Conservation (phyloP, 2,329 filamentous ascomycete genomes). For the Colletotrichum sp. region DNA sequence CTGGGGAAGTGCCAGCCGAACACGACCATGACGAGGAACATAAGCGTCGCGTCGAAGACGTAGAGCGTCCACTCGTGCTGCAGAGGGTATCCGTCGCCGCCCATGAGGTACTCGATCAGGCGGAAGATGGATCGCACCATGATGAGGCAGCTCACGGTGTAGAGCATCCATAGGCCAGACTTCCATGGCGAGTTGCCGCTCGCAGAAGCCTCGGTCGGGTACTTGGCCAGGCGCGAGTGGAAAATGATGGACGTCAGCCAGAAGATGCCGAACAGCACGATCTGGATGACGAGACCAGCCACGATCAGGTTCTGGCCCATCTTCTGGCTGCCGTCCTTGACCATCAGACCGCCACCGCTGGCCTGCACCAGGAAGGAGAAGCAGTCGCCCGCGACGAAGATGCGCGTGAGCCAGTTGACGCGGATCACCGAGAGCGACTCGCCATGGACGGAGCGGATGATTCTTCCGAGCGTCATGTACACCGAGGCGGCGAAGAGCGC, state of each 20-base stretch:
- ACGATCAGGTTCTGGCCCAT: slow-evolving; percentile 59
- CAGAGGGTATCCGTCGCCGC: slow-evolving; percentile 48
- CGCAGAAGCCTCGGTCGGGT: slow-evolving; percentile 21
- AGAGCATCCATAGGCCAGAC: slow-evolving; percentile 52
- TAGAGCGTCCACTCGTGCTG: slow-evolving; percentile 66
- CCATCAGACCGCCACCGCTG: slow-evolving; percentile 43
- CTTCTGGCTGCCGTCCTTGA: slow-evolving; percentile 25
- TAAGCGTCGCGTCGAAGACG: slow-evolving; percentile 59
- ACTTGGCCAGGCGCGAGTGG: slow-evolving; percentile 39
- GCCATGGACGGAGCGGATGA: slow-evolving; percentile 43
- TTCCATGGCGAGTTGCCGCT: slow-evolving; percentile 29
- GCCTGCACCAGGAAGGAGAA: slow-evolving; percentile 57
- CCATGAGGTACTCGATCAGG: slow-evolving; percentile 60
- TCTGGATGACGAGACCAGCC: slow-evolving; percentile 60
- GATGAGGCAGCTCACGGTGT: slow-evolving; percentile 54
- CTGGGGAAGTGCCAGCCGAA: slow-evolving; percentile 31
- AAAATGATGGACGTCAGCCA: slow-evolving; percentile 52
- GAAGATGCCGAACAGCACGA: slow-evolving; percentile 63
- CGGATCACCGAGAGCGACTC: slow-evolving; percentile 36
- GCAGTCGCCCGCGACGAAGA: slow-evolving; percentile 61
- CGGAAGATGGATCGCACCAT: slow-evolving; percentile 61
- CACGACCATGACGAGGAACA: slow-evolving; percentile 56
- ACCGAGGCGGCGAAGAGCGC: slow-evolving; percentile 54
- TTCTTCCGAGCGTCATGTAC: slow-evolving; percentile 54
- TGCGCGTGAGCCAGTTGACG: slow-evolving; percentile 51